Evolutionary conservation across 2,329 filamentous ascomycete species (phyloP), one percentile per base, ranked within the genome.

Genomic region (Hymenoscyphus occultus): DNA sequence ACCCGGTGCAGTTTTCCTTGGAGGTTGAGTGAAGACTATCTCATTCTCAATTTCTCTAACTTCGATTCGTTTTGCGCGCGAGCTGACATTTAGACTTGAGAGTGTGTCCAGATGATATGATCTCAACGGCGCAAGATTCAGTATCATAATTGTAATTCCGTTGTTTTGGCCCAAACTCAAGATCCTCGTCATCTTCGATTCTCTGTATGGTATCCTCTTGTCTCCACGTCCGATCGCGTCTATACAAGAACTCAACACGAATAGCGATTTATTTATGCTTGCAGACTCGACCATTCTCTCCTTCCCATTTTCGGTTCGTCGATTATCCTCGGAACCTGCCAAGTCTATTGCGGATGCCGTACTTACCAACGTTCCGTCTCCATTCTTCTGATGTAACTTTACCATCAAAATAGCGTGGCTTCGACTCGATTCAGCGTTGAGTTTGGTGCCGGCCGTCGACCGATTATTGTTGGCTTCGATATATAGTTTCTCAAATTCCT

Each of bases 221-320:
- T 89, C 86, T 39, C 86, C 86, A 31, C 86, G 81, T 0, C 90
- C 91, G 75, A 98, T 98, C 64, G 94, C 94, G 75, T 98, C 94
- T 62, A 98, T 94, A 73, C 94, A 98, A 76, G 97, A 93, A 56
- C 92, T 94, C 59, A 98, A 80, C 19, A 97, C 93, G 73, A 98
- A 98, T 6, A 98, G 82, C 69, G 92, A 96, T 80, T 97, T 98
- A 83, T 98, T 98, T 81, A 98, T 98, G 74, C 92, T 94, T 0
- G 94, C 93, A 48, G 93, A 97, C 78, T 98, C 94, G n/a, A 97
- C 86, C 75, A 98, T 82, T 32, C 94, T 85, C 77, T 97, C 93
- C 76, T 93, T 95, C 72, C 89, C 92, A 77, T 98, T 98, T 61
- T 97, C 94, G 0, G 94, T 98, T 60, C 94, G 84, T 59, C 94